These are phyloP conservation scores for Debaryomyces tyrocola DNA, from an alignment of 805 yeast species.

Conservation along the genomic window DNA sequence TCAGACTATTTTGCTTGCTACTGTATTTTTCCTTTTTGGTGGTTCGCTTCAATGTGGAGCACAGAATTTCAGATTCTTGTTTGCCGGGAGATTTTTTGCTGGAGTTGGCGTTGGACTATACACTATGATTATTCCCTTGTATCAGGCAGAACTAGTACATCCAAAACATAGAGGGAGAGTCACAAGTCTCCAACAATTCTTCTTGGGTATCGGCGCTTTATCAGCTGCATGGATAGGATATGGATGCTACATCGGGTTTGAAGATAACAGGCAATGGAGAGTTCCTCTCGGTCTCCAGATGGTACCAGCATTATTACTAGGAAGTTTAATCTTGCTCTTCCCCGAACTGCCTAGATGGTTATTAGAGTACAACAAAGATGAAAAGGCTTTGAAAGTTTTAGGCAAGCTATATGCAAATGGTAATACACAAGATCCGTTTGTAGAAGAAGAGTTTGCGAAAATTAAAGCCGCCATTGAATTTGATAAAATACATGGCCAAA, in stretches of 20 bases:
- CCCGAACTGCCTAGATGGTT: constrained; percentile 71
- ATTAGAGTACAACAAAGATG: constrained; percentile 46
- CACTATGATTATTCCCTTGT: constrained; percentile 40
- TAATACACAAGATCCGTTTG: not conserved
- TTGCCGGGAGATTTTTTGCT: constrained; percentile 40
- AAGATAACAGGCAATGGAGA: not conserved
- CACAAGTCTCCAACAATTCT: not conserved
- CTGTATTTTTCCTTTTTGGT: constrained; percentile 37
- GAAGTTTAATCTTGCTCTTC: constrained; percentile 31
- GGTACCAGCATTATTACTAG: not conserved
- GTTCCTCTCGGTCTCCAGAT: not conserved
- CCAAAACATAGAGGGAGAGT: constrained; percentile 41
- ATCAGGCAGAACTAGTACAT: constrained; percentile 42
- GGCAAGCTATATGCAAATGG: not conserved
- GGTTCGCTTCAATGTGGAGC: constrained; percentile 39
- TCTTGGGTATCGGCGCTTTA: not conserved
- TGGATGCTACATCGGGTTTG: not conserved
- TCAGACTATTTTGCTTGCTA: constrained; percentile 37
- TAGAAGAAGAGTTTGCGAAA: not conserved
- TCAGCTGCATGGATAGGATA: constrained; percentile 7
- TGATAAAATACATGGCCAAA: not conserved
- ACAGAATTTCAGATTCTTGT: constrained; percentile 32
- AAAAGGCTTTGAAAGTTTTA: constrained; percentile 42
- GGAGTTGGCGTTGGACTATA: constrained; percentile 44
- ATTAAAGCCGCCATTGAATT: constrained; percentile 1